Evolutionary conservation across 495 filamentous ascomycete species (phyloP).

Genomic region (Aspergillus sclerotiicarbonarius): DNA sequence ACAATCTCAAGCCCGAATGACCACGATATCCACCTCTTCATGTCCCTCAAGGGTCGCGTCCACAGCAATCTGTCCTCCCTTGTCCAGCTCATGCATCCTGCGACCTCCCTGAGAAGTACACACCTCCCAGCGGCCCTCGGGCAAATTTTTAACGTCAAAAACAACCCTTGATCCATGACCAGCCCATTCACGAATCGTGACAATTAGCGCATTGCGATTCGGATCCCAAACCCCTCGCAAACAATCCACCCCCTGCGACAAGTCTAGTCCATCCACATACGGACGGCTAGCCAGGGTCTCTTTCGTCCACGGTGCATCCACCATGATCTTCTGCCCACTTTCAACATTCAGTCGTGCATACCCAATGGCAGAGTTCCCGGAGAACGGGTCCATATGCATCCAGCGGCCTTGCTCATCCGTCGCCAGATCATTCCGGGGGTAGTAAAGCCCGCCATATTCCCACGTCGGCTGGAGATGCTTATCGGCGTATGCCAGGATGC

Average conservation of each 20-base stretch:
- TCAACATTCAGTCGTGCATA: constrained; percentile 35
- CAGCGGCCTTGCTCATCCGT: constrained; percentile 25
- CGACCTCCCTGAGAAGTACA: too few species aligned
- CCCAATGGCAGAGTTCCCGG: constrained; percentile 30
- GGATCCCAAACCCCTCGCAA: constrained; percentile 35
- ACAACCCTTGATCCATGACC: too few species aligned
- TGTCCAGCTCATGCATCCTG: too few species aligned
- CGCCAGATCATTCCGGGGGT: constrained; percentile 20
- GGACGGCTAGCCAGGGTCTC: constrained; percentile 19
- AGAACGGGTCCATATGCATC: constrained; percentile 30
- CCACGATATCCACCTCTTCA: too few species aligned
- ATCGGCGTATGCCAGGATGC: constrained; percentile 27
- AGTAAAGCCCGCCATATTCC: constrained; percentile 32
- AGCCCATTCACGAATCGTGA: constrained; percentile 34
- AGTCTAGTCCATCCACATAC: constrained; percentile 27
- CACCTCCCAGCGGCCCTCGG: too few species aligned
- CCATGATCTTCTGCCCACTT: constrained; percentile 37
- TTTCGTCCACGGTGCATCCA: constrained; percentile 31
- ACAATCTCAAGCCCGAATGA: too few species aligned
- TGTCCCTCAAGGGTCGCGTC: too few species aligned
- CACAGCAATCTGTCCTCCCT: too few species aligned
- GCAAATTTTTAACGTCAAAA: too few species aligned
- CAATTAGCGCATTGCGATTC: constrained; percentile 21
- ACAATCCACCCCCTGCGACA: constrained; percentile 32
- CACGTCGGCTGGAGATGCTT: constrained; percentile 26